A percentile compares a stretch with the other conserved stretches of the same genome.
Conservation (phyloP, 2,329 filamentous ascomycete species). For the Penicillium freii region DNA sequence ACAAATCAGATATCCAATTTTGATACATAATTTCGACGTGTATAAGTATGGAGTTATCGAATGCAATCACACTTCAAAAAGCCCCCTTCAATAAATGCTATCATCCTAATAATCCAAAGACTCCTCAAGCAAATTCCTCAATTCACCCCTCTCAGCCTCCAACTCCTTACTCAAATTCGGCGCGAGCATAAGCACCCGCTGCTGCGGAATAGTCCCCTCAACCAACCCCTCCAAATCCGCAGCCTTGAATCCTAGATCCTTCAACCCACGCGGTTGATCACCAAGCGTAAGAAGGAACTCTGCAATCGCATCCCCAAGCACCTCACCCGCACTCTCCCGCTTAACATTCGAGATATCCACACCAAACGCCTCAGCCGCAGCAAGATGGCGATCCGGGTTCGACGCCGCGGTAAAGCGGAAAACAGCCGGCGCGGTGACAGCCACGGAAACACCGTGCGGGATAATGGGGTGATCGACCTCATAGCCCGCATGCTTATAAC, state of each 20-base stretch:
- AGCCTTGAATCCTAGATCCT: conserved; percentile 73
- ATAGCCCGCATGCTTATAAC: conserved; percentile 88
- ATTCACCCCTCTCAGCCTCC: conserved; percentile 67
- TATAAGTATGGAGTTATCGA: not conserved
- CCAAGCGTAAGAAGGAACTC: conserved; percentile 80
- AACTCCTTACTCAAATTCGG: conserved; percentile 73
- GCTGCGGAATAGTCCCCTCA: conserved; percentile 92
- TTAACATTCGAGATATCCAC: conserved; percentile 86
- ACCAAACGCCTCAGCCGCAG: conserved; percentile 85
- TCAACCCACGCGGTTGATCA: conserved; percentile 85
- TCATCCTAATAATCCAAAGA: conserved; percentile 53
- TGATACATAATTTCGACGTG: not conserved
- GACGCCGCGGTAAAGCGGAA: conserved; percentile 90
- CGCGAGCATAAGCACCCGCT: conserved; percentile 84
- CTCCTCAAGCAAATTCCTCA: conserved; percentile 67
- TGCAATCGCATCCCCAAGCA: conserved; percentile 77
- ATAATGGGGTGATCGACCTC: conserved; percentile 74
- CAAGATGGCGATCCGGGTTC: conserved; percentile 87
- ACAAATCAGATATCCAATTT: not conserved
- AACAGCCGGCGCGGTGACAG: conserved; percentile 87
- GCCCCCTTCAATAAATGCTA: not conserved
- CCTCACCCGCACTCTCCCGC: conserved; percentile 82
- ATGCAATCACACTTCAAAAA: not conserved
- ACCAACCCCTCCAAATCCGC: conserved; percentile 79
- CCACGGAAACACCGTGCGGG: conserved; percentile 92